Conservation (phyloP, 2,329 filamentous ascomycete genomes). For the Rhynchosporium graminicola region DNA sequence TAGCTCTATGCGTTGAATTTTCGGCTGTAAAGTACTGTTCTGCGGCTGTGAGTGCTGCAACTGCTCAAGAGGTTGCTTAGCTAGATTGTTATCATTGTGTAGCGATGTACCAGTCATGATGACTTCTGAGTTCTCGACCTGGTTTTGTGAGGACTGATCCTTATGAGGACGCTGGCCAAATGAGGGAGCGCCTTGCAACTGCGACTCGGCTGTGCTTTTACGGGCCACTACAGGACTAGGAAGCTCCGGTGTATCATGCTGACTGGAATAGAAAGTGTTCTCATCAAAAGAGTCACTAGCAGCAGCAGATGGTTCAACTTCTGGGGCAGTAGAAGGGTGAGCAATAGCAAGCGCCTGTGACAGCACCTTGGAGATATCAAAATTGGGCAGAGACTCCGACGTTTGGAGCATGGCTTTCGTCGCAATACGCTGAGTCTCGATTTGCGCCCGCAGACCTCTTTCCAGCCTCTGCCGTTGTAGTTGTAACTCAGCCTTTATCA, state of each 20-base stretch:
- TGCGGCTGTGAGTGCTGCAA: slow-evolving; percentile 27
- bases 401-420: slow-evolving; percentile 47
- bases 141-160: slow-evolving; percentile 28
- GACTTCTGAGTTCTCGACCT: slow-evolving; percentile 30
- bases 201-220: slow-evolving; percentile 33
- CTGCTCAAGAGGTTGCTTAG: slow-evolving; percentile 22
- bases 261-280: slow-evolving; percentile 95
- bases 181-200: slow-evolving; percentile 30
- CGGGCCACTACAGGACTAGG: slow-evolving; percentile 43
- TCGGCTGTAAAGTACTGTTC: slow-evolving; percentile 10
- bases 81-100: slow-evolving; percentile 37
- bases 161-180: slow-evolving; percentile 30
- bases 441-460: slow-evolving; percentile 72
- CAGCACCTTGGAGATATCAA: slow-evolving; percentile 73
- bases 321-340: slow-evolving; percentile 59
- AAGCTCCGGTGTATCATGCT: slow-evolving; percentile 73
- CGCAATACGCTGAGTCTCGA: slow-evolving; percentile 60
- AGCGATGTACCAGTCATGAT: slow-evolving; percentile 36
- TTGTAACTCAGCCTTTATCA: slow-evolving; percentile 79
- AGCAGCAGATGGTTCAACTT: slow-evolving; percentile 58
- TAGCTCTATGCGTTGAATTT: slow-evolving; percentile 13
- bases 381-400: slow-evolving; percentile 58
- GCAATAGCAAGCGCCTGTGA: slow-evolving; percentile 70
- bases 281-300: slow-evolving; percentile 85
- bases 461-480: slow-evolving; percentile 82